Conservation (phyloP, 2,329 filamentous ascomycete genomes). For the Cadophora gregata region DNA sequence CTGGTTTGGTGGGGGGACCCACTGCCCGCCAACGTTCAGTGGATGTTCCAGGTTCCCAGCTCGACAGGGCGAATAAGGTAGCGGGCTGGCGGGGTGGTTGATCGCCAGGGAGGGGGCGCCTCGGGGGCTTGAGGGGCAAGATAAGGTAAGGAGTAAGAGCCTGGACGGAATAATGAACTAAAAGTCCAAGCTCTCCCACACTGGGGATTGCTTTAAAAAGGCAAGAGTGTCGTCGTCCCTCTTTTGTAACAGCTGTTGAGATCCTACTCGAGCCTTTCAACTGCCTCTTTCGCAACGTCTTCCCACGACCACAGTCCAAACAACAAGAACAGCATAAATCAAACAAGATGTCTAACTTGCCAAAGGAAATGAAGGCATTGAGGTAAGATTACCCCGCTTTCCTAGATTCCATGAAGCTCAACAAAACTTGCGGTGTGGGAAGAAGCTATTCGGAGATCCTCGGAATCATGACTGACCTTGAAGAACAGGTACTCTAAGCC, state of each 20-base stretch:
- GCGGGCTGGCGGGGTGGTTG: constrained; percentile 13
- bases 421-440: constrained; percentile 18
- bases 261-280: neutral
- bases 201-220: constrained; percentile 7
- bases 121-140: no score
- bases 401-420: constrained; percentile 17
- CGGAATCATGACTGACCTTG: constrained; percentile 11
- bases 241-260: neutral
- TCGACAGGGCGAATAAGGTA: constrained; percentile 4
- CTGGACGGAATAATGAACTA: constrained; percentile 12
- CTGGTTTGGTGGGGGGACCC: neutral
- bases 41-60: neutral
- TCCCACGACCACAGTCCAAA: neutral
- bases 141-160: no score
- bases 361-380: constrained; percentile 64
- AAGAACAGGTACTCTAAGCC: constrained; percentile 63
- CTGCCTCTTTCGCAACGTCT: neutral
- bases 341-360: constrained; percentile 37
- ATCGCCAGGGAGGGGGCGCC: neutral
- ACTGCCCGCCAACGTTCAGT: no score
- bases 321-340: constrained; percentile 9
- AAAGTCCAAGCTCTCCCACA: constrained; percentile 13
- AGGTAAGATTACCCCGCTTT: constrained; percentile 51
- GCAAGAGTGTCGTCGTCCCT: constrained; percentile 4
- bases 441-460: neutral